phyloP scores from a whole-genome alignment of 2,329 filamentous ascomycete species.

The Aspergillus sp. region DNA sequence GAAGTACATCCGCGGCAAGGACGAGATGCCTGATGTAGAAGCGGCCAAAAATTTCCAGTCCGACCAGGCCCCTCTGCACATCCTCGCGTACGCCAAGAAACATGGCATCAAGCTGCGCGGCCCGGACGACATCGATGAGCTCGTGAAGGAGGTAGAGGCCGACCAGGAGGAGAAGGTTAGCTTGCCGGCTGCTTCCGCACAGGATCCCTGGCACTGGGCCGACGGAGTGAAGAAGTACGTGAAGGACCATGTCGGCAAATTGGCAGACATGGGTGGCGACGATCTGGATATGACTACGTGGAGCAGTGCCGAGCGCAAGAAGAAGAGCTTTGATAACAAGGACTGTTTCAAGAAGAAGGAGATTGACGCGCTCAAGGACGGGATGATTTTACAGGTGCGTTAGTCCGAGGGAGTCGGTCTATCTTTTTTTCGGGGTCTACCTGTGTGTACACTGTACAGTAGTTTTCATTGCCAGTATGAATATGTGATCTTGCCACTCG shows the following conservation, averaged over 20 bases:
- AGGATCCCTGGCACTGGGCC: constrained; percentile 4
- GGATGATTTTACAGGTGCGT: constrained; percentile 25
- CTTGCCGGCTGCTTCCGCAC: constrained; percentile 20
- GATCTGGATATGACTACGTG: constrained; percentile 37
- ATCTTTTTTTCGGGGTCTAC: no score
- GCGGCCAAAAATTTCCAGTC: background rate
- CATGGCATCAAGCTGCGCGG: constrained; percentile 14
- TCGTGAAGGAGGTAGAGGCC: background rate
- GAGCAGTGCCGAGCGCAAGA: constrained; percentile 35
- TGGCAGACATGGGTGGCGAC: constrained; percentile 40
- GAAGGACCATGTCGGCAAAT: background rate
- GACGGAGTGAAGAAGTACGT: background rate
- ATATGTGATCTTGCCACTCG: no score
- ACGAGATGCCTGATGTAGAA: background rate
- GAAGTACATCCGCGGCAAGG: background rate
- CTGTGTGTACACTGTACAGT: no score
- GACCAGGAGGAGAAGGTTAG: constrained; percentile 15
- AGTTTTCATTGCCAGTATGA: no score
- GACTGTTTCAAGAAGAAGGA: constrained; percentile 37
- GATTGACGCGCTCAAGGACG: constrained; percentile 39
- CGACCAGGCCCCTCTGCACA: background rate
- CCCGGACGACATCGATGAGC: constrained; percentile 22
- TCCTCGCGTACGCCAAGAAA: constrained; percentile 16
- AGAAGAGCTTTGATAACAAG: constrained; percentile 30
- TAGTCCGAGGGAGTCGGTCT: background rate